Base-by-base conservation (phyloP, 2,329 filamentous ascomycete genomes). In the Blastomyces emzantsi region DNA sequence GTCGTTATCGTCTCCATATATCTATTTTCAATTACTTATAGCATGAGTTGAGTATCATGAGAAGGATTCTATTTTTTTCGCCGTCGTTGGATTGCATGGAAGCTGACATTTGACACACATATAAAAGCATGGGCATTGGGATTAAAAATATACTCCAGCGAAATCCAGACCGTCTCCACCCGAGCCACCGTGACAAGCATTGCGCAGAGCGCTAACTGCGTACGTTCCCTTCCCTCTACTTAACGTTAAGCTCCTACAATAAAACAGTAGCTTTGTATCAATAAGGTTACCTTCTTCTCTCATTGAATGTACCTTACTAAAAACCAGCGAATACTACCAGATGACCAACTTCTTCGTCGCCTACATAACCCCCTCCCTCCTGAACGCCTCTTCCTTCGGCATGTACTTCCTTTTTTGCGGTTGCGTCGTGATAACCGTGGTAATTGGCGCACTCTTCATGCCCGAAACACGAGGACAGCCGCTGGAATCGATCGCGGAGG, bases 141-240 rank as follows among this genome's bases (percentile, higher is more conserved):
- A 0, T 75, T 81, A 58, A 83, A 82, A 65, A 81, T 87, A 7
- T 86, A 85, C 64, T 79, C 81, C 0, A 78, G 79, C 9, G 84
- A 87, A 72, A 85, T 86, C 47, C 83, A 86, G 66, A 82, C 83
- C 0, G 75, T 78, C 3, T 74, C 79, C 49, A 85, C 82, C 0
- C 76, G 84, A 5, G 83, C 83, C 0, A 79, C 80, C 0, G 83
- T 82, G 3, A 83, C 80, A 15, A 81, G 78, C 62, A 67, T 85
- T 4, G 82, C 81, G 0, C 77, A 82, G 67, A 80, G 82, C 2
- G 76, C 78, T 19, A 83, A 84, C 58, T 85, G 82, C 7, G 49
- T 52, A 52, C 28, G 49, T 30, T 52, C 1, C 15, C 13, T 51
- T 15, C 47, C 22, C 9, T 51, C 11, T 52, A 15, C 3, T 30